Conservation (phyloP, 176 grass and related monocot species). For the Carex pumila region DNA sequence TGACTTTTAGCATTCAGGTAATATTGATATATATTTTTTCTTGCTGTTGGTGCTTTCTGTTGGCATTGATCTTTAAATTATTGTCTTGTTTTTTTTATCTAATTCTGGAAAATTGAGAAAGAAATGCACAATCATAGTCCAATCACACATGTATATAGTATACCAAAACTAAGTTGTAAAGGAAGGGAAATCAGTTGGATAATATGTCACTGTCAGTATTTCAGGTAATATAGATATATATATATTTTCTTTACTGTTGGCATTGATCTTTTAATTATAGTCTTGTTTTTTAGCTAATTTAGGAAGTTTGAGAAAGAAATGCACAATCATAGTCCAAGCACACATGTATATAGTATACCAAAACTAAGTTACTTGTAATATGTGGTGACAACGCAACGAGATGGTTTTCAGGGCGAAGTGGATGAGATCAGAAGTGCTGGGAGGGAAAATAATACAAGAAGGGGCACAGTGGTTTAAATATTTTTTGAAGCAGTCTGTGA, state of each 20-base stretch:
- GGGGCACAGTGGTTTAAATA: too few species aligned
- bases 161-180: background rate
- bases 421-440: too few species aligned
- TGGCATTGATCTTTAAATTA: background rate
- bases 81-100: background rate
- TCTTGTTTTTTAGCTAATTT: background rate
- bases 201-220: background rate
- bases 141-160: background rate
- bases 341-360: background rate
- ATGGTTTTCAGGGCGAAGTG: too few species aligned
- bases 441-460: too few species aligned
- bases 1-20: conserved; percentile 99
- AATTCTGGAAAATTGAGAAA: background rate
- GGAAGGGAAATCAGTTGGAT: background rate
- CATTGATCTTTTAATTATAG: background rate
- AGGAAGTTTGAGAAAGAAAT: background rate
- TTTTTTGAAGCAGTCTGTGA: too few species aligned
- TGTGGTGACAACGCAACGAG: too few species aligned
- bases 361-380: background rate
- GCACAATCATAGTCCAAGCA: background rate
- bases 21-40: background rate
- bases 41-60: background rate
- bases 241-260: background rate
- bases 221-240: background rate
- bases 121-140: background rate